Evolutionary conservation across 352 stramenopile species (phyloP), one percentile per base, ranked within the genome.

Genomic region (Pythium utonaiense): DNA sequence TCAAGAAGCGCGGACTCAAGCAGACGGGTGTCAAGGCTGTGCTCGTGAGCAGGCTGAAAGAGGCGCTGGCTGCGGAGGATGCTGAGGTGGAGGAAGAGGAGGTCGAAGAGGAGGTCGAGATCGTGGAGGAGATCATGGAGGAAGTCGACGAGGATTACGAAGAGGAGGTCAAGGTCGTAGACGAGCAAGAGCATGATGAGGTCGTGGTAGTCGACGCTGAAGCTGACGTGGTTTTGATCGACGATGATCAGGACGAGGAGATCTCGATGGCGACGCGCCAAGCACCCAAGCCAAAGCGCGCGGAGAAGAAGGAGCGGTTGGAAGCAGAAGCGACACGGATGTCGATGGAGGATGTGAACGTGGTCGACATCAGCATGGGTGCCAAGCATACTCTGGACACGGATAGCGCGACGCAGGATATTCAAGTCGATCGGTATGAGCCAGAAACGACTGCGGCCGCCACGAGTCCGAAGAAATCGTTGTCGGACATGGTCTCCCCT

Each of bases 1-100:
- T 93, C 27, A 87, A 80, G 55, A 81, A 77, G 53, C 70, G 81
- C 21, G 81, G 81, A 1, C 64, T 91, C 14, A 74, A 71, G 12
- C 65, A 73, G 2, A 74, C 55, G 21, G 83, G 83, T 13, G 38
- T 82, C 19, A 93, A 93, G 66, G 70, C 72, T 0, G 70, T 71
- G 38, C 64, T 93, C 7, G 66, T 71, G 0, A 34, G 72, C 10
- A 74, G 83, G 16, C 66, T 93, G 19, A 50, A 78, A 34, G 69
- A 88, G 13, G 77, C 79, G 3, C 49, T 75, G 2, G 57, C 61
- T n/a, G 78, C 78, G 22, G 64, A 87, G 38, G 70, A 78, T 10
- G 67, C 63, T 7, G 57, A 64, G 16, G 74, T 81, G 24, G 61
- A 82, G 19, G 67, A 71, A 1, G 61, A 70, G 1, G 53, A 67